Conservation (phyloP, 2,329 filamentous ascomycete species). For the Ramularia collo-cygni region DNA sequence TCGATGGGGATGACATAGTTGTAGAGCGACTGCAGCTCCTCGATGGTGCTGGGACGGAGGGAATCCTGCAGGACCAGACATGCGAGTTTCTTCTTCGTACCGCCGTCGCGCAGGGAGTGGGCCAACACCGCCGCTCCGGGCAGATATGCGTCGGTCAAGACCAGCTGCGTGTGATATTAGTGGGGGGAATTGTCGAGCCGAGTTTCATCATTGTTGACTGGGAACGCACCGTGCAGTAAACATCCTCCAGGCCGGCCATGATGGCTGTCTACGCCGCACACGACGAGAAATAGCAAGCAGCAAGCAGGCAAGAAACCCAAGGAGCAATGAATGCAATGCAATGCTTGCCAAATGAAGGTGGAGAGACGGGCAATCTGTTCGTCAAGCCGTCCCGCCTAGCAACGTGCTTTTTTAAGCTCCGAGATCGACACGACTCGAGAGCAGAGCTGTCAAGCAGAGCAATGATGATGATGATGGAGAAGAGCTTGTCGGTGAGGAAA, state of each 20-base stretch:
- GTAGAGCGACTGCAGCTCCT: slow-evolving; percentile 76
- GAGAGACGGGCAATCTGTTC: no score
- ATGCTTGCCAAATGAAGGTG: no score
- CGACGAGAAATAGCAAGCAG: no score
- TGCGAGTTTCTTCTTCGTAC: slow-evolving; percentile 77
- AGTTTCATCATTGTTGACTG: background rate
- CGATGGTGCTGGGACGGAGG: slow-evolving; percentile 66
- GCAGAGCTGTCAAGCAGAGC: no score
- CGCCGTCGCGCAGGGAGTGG: slow-evolving; percentile 87
- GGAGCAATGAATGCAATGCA: no score
- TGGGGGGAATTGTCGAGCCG: background rate
- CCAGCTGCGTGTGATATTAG: slow-evolving; percentile 53
- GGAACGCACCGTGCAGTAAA: slow-evolving; percentile 57
- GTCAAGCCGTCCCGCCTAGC: no score
- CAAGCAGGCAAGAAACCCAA: no score
- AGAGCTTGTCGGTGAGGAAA: no score
- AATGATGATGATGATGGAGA: no score
- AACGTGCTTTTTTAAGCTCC: no score
- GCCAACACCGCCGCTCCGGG: slow-evolving; percentile 90
- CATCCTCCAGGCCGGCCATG: slow-evolving; percentile 44
- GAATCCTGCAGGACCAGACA: slow-evolving; percentile 76
- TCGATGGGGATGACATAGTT: slow-evolving; percentile 83
- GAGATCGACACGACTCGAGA: no score
- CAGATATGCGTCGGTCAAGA: slow-evolving; percentile 86
- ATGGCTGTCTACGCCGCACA: slow-evolving; percentile 1